These are phyloP conservation scores for Cutaneotrichosporon mucoides DNA, from an alignment of 1,284 basidiomycete genomes.

Conservation along the genomic window DNA sequence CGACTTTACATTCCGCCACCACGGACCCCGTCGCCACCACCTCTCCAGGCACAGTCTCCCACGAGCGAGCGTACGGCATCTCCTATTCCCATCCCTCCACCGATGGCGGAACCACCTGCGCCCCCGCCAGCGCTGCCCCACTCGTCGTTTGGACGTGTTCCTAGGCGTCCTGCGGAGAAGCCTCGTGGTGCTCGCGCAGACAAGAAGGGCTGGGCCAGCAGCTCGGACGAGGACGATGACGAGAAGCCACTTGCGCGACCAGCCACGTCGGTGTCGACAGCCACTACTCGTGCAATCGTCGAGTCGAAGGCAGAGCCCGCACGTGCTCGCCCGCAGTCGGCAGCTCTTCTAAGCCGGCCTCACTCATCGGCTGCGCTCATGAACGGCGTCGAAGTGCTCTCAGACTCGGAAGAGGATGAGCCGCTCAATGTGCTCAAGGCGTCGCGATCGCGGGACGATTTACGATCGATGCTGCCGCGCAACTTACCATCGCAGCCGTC, in stretches of 20 bases:
- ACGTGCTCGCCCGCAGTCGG: background rate
- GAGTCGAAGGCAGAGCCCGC: background rate
- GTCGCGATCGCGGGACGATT: background rate
- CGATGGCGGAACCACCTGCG: slow-evolving; percentile 9
- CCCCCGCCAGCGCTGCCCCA: slow-evolving; percentile 11
- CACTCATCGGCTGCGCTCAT: background rate
- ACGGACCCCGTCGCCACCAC: slow-evolving; percentile 7
- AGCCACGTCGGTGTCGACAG: background rate
- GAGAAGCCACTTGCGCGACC: slow-evolving; percentile 6
- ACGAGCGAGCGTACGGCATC: slow-evolving; percentile 15
- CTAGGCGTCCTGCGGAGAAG: slow-evolving; percentile 2
- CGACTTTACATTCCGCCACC: slow-evolving; percentile 14
- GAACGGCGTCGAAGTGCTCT: background rate
- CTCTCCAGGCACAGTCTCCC: slow-evolving; percentile 4
- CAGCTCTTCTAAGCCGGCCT: background rate
- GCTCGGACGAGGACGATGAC: slow-evolving; percentile 19
- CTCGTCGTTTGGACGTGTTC: slow-evolving; percentile 19
- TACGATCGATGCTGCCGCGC: background rate
- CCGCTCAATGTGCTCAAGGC: slow-evolving; percentile 12
- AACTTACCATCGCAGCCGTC: background rate
- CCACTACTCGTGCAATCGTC: background rate
- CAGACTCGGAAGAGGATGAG: slow-evolving; percentile 18
- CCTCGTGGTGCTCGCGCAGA: background rate
- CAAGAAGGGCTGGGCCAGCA: slow-evolving; percentile 18
- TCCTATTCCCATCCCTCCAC: slow-evolving; percentile 12